A percentile compares a stretch with the other conserved stretches of the same genome.
These are phyloP conservation scores for Cercospora zeina DNA, from an alignment of 2,329 filamentous ascomycete species.

Conservation along the genomic window DNA sequence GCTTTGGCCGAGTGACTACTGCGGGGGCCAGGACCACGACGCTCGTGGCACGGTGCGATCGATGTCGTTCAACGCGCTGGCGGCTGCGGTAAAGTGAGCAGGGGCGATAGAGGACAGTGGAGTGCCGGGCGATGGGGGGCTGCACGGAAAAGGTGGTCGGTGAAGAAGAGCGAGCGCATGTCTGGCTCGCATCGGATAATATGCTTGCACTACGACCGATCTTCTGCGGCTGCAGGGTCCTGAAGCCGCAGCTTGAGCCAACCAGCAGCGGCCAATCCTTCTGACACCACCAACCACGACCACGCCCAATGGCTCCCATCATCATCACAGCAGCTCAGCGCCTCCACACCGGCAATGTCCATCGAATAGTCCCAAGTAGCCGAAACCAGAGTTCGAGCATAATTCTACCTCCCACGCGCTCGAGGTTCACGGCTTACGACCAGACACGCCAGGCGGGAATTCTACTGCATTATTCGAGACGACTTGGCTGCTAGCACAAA, in stretches of 20 bases:
- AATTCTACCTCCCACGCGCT: too few species aligned
- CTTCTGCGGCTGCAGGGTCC: conserved; percentile 5
- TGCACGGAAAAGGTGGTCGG: conserved; percentile 1
- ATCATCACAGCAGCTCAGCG: not conserved
- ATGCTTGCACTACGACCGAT: conserved; percentile 6
- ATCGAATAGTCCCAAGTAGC: not conserved
- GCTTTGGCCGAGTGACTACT: conserved; percentile 5
- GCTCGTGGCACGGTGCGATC: conserved; percentile 4
- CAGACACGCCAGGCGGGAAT: not conserved
- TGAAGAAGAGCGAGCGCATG: conserved; percentile 2
- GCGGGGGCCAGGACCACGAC: conserved; percentile 1
- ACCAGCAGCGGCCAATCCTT: not conserved
- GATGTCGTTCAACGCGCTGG: not conserved
- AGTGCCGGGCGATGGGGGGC: conserved; percentile 1
- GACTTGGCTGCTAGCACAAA: not conserved
- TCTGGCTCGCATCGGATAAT: conserved; percentile 1
- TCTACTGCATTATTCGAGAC: not conserved
- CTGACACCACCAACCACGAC: not conserved
- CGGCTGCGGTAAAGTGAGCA: not conserved
- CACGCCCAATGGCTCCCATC: not conserved
- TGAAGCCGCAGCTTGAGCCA: not conserved
- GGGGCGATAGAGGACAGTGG: not conserved
- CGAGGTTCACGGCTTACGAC: not conserved
- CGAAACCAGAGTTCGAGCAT: not conserved
- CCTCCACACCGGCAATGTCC: not conserved